phyloP scores from a whole-genome alignment of 1,284 basidiomycete species.

The Cryptococcus neoformans region DNA sequence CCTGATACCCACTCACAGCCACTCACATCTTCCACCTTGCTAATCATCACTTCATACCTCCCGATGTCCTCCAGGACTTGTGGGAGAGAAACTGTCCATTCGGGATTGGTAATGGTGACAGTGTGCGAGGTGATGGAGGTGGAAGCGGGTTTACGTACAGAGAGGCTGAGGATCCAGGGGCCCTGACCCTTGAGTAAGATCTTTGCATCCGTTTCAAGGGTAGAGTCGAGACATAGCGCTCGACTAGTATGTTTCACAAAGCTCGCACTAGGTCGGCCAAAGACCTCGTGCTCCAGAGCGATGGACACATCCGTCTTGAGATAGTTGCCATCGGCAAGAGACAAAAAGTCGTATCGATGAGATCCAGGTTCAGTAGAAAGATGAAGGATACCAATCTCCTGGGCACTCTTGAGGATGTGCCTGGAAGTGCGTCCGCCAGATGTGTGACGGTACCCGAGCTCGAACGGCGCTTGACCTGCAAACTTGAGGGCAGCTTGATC shows the following conservation, averaged over 20 bases:
- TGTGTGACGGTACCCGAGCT: constrained; percentile 57
- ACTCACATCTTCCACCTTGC: constrained; percentile 65
- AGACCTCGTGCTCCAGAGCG: constrained; percentile 76
- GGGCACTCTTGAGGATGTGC: constrained; percentile 81
- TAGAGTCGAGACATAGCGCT: constrained; percentile 65
- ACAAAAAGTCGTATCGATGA: constrained; percentile 83
- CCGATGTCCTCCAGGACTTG: constrained; percentile 34
- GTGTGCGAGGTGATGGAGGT: constrained; percentile 61
- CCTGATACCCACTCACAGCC: constrained; percentile 69
- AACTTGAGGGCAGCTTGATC: constrained; percentile 78
- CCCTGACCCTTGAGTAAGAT: constrained; percentile 72
- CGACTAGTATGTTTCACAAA: constrained; percentile 67
- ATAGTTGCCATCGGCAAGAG: constrained; percentile 85
- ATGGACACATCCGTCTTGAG: constrained; percentile 55
- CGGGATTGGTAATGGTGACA: constrained; percentile 58
- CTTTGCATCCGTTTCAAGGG: constrained; percentile 57
- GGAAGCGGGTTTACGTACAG: constrained; percentile 69
- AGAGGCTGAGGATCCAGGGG: constrained; percentile 77
- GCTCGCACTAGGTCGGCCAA: constrained; percentile 67
- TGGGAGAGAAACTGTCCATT: constrained; percentile 64
- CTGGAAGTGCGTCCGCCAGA: constrained; percentile 54
- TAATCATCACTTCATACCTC: constrained; percentile 66
- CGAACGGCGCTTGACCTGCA: constrained; percentile 78
- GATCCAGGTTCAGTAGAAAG: constrained; percentile 74
- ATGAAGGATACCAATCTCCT: constrained; percentile 75